Evolutionary conservation across 2,329 filamentous ascomycete genomes (phyloP).

Genomic region (Penicillium sp.): DNA sequence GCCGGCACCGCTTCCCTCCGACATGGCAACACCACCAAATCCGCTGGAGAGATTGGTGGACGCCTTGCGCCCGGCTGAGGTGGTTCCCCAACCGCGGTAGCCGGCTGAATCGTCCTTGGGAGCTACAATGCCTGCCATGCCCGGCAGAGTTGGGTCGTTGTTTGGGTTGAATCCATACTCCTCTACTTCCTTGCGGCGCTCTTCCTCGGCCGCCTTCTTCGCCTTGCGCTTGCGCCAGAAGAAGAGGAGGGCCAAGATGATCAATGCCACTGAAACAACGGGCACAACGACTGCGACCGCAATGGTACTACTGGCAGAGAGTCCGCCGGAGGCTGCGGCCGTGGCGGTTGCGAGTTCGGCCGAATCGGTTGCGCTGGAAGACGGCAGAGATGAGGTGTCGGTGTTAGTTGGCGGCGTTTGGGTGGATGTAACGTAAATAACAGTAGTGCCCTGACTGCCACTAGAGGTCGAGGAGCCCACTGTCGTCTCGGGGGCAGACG

Average conservation of each 20-base stretch:
- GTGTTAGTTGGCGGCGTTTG: constrained; percentile 11
- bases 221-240: constrained; percentile 88
- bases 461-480: constrained; percentile 19
- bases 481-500: constrained; percentile 14
- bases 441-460: constrained; percentile 7
- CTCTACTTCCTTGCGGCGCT: constrained; percentile 90
- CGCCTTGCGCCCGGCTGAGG: constrained; percentile 72
- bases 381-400: constrained; percentile 22
- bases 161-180: constrained; percentile 99
- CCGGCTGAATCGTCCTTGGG: constrained; percentile 71
- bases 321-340: constrained; percentile 30
- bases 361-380: constrained; percentile 12
- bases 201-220: constrained; percentile 77
- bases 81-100: constrained; percentile 92
- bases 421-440: constrained; percentile 13
- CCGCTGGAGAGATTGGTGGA: constrained; percentile 87
- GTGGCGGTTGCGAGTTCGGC: constrained; percentile 27
- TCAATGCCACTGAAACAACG: constrained; percentile 77
- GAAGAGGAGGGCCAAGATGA: constrained; percentile 72
- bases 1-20: constrained; percentile 61
- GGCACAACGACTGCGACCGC: constrained; percentile 93
- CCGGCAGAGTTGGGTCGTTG: constrained; percentile 75
- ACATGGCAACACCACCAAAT: constrained; percentile 59
- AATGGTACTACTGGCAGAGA: constrained; percentile 62
- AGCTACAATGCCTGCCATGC: constrained; percentile 50